phyloP scores from a whole-genome alignment of 768 basidiomycete species.

The Mrakia blollopis region DNA sequence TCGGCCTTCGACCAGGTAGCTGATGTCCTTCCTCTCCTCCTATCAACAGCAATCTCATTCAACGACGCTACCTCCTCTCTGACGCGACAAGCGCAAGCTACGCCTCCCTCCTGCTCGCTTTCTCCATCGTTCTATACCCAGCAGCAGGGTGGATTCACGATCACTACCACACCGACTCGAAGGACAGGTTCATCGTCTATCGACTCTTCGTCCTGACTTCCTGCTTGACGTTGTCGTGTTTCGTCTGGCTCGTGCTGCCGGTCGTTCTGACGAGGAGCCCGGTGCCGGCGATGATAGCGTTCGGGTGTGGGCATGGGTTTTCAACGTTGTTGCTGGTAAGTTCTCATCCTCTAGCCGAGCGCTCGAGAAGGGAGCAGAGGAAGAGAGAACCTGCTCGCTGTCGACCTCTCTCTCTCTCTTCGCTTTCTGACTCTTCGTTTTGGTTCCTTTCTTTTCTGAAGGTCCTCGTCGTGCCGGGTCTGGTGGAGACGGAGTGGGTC shows the following conservation, averaged over 20 bases:
- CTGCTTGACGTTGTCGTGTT: slow-evolving; percentile 57
- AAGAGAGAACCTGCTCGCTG: no score
- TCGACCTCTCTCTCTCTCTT: no score
- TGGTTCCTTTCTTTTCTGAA: no score
- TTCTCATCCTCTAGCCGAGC: no score
- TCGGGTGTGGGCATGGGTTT: slow-evolving; percentile 67
- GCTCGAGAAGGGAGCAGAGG: no score
- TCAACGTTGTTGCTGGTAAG: slow-evolving; percentile 62
- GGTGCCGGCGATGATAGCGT: slow-evolving; percentile 58
- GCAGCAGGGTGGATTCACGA: slow-evolving; percentile 49
- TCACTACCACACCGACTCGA: slow-evolving; percentile 9
- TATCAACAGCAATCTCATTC: slow-evolving; percentile 60
- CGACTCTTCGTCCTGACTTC: slow-evolving; percentile 59
- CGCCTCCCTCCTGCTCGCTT: slow-evolving; percentile 67
- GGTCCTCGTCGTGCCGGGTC: slow-evolving; percentile 60
- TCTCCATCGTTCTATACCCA: slow-evolving; percentile 66
- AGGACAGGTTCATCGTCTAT: slow-evolving; percentile 50
- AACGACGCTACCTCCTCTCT: slow-evolving; percentile 58
- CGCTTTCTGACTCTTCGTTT: no score
- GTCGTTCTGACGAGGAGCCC: slow-evolving; percentile 56
- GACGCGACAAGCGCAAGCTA: slow-evolving; percentile 60
- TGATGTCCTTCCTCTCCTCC: slow-evolving; percentile 56
- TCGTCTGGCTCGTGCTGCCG: slow-evolving; percentile 63
- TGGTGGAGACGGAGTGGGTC: slow-evolving; percentile 66
- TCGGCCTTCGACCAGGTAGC: slow-evolving; percentile 56